Evolutionary conservation across 2,329 filamentous ascomycete species (phyloP).

Genomic region (Xylariomycetidae sp.): DNA sequence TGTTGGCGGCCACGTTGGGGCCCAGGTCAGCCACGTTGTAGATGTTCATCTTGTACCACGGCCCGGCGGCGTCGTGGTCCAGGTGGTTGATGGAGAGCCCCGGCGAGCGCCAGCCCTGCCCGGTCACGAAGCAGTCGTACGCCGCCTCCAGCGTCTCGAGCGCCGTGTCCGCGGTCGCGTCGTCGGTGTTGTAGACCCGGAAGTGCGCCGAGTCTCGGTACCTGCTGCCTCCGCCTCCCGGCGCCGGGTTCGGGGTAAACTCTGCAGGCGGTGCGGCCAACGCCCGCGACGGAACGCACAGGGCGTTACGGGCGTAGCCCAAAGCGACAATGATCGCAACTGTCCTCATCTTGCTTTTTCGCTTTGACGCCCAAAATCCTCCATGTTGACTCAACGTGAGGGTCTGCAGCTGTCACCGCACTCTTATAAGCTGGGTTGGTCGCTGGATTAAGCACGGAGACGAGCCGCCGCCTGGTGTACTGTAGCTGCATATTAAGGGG

Average conservation of each 20-base stretch:
- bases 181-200: conserved; percentile 29
- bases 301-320: too few species aligned
- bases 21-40: conserved; percentile 33
- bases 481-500: too few species aligned
- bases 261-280: conserved; percentile 19
- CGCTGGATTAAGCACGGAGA: too few species aligned
- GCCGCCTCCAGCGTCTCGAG: conserved; percentile 40
- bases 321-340: too few species aligned
- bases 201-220: conserved; percentile 34
- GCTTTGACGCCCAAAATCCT: too few species aligned
- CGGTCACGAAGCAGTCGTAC: conserved; percentile 34
- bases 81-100: conserved; percentile 31
- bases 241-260: conserved; percentile 20
- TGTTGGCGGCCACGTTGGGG: conserved; percentile 34
- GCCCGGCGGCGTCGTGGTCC: conserved; percentile 28
- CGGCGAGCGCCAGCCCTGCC: conserved; percentile 32
- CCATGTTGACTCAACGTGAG: too few species aligned
- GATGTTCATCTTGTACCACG: conserved; percentile 41
- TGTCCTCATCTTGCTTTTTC: too few species aligned
- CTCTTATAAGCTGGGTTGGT: too few species aligned
- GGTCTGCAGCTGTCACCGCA: too few species aligned
- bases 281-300: conserved; percentile 10
- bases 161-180: conserved; percentile 23
- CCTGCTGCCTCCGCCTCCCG: conserved; percentile 25
- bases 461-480: too few species aligned